Evolutionary conservation across 805 yeast genomes (phyloP), one percentile per base, ranked within the genome.

Genomic region (Cephaloascus fragrans): DNA sequence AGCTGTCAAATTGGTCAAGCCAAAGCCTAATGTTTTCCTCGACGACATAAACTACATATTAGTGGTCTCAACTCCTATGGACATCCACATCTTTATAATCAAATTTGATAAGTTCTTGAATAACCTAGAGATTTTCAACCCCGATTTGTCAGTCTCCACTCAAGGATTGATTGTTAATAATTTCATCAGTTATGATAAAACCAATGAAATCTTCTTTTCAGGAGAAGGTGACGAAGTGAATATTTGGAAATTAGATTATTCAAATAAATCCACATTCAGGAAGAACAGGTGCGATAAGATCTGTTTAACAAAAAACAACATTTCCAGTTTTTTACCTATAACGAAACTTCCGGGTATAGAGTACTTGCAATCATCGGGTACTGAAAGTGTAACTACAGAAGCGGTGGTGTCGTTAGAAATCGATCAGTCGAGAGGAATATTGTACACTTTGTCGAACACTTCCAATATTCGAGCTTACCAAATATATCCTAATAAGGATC

Each of bases 231-330:
- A 84, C 47, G 90, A 88, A 2, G 61, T 69, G 29, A 78, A 89
- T 48, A 69, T 93, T 34, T 93, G 96, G 96, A 90, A 86, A 53
- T 64, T 93, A 39, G 80, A 77, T 42, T 93, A 93, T 55, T 73
- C 89, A 4, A 83, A 80, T 46, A 73, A 83, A 19, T 93, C 87
- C 36, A 81, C 85, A 39, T 90, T 96, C 85, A 87, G 87, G 55
- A 77, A 80, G 45, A 81, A 84, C 51, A 83, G 80, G 49, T 84
- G 95, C 52, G 77, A 77, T 48, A 88, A 88, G 56, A 77, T 81
- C 32, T 87, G 97, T 55, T 69, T 85, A 40, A 87, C 97, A 10
- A 34, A 78, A 76, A 59, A 75, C 75, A 47, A 79, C 68, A 51
- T 66, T 32, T 53, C 66, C 3, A 51, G 57, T 26, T 68, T 63